Evolutionary conservation across 202 grass and related monocot genomes (phyloP), one percentile per base, ranked within the genome.

Genomic region (Setaria viridis): DNA sequence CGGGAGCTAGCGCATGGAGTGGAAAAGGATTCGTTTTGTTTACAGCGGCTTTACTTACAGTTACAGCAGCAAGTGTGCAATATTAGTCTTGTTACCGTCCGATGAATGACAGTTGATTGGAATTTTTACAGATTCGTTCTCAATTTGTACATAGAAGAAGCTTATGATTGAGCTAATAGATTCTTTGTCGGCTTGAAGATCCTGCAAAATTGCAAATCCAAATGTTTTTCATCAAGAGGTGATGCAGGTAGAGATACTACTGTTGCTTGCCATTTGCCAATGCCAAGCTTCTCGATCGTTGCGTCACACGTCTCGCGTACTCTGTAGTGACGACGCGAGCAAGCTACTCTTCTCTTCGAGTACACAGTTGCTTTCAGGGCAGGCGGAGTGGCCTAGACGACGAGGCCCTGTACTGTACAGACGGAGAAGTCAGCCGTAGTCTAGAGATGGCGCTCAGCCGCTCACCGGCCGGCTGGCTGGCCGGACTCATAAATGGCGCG

Each of bases 61-160:
- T 67, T 58, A 20, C 50, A 45, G 50, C 51, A 78, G 33, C 64
- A 59, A 62, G 81, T 64, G 57, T 45, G 69, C 56, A 32, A 60
- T 70, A 70, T 82, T 41, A 4, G 20, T n/a, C 16, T 16, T 10
- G 1, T 21, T 82, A 71, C 67, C 37, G 43, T 41, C 63, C 6
- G 35, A 32, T 76, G 5, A 73, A 67, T 76, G 59, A 63, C 72
- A 60, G 43, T 43, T 6, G 66, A 25, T 25, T 25, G 25, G 25
- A 25, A 25, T 25, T 25, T 25, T 25, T 8, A 74, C 81, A 64
- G 20, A 63, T 74, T 54, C 15, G 2, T 43, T 51, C 9, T 34
- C 11, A 84, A 84, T 84, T 67, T 84, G 82, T 76, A 84, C 46
- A 84, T 76, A 84, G 71, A 75, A 53, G 67, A 17, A n/a, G 45